Evolutionary conservation across 495 filamentous ascomycete species (phyloP).

Genomic region (Chaetomidium leptoderma): DNA sequence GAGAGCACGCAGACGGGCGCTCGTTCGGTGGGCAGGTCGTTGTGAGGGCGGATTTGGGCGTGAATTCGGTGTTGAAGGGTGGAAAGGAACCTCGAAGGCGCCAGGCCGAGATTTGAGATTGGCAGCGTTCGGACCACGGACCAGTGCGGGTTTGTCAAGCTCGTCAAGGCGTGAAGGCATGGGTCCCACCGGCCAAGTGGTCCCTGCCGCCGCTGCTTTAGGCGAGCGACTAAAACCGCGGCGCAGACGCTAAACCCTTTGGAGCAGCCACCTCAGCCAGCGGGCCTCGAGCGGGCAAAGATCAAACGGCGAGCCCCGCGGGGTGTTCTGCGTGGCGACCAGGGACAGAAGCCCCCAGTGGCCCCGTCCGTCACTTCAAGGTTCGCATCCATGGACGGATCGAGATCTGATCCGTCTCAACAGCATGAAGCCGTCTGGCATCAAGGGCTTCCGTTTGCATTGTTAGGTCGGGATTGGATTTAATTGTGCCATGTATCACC

Average conservation of each 20-base stretch:
- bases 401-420: neutral
- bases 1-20: conserved; percentile 16
- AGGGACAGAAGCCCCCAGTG: neutral
- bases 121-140: conserved; percentile 22
- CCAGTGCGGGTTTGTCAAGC: conserved; percentile 23
- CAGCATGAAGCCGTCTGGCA: neutral
- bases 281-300: conserved; percentile 7
- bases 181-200: conserved; percentile 21
- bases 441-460: neutral
- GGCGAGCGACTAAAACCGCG: conserved; percentile 34
- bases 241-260: conserved; percentile 26
- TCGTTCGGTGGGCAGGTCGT: conserved; percentile 7
- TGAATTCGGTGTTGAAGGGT: conserved; percentile 26
- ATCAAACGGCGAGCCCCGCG: conserved; percentile 10
- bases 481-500: no score
- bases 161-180: conserved; percentile 16
- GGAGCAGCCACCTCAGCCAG: conserved; percentile 7
- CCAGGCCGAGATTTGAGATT: conserved; percentile 35
- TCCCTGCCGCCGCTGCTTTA: conserved; percentile 34
- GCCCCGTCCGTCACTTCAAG: no score
- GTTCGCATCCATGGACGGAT: neutral
- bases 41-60: conserved; percentile 13
- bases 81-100: conserved; percentile 33
- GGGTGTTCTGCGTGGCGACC: conserved; percentile 6
- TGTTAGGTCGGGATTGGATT: neutral